Evolutionary conservation across 345 rosid species (phyloP).

Genomic region (Mangifera indica): DNA sequence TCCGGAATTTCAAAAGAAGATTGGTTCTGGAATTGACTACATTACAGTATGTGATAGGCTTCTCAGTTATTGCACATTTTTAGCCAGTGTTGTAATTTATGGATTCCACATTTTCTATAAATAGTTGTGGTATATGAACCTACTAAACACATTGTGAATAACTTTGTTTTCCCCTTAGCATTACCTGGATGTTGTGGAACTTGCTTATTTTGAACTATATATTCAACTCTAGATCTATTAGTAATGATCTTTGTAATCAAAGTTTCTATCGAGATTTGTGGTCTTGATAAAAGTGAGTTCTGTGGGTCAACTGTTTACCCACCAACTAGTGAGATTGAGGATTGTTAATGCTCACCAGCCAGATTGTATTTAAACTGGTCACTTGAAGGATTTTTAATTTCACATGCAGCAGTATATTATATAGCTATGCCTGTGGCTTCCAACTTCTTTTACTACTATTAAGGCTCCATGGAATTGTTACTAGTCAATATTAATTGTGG

Average conservation of each 20-base stretch:
- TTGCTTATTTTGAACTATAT: not conserved
- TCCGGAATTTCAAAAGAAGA: slow-evolving; percentile 73
- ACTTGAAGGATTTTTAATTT: not conserved
- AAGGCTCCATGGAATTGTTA: not conserved
- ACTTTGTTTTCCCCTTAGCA: not conserved
- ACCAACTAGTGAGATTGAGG: not conserved
- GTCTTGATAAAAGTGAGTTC: not conserved
- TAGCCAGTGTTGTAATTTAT: too few species aligned
- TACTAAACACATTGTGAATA: not conserved
- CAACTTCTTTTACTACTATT: not conserved
- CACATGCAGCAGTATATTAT: not conserved
- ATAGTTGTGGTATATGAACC: not conserved
- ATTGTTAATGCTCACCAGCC: not conserved
- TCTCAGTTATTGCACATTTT: not conserved
- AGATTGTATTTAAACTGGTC: not conserved
- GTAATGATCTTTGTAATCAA: not conserved
- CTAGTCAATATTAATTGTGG: not conserved
- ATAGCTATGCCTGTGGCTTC: not conserved
- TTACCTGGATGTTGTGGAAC: not conserved
- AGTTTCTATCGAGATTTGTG: not conserved
- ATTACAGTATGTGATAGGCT: slow-evolving; percentile 55
- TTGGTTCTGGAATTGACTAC: slow-evolving; percentile 81
- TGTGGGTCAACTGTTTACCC: not conserved
- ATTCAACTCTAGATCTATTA: not conserved
- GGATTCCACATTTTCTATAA: too few species aligned